Percentiles rank a stretch among this genome's conserved stretches.
phyloP scores from a whole-genome alignment of 805 yeast species.

The Ogataea paradorogensis region DNA sequence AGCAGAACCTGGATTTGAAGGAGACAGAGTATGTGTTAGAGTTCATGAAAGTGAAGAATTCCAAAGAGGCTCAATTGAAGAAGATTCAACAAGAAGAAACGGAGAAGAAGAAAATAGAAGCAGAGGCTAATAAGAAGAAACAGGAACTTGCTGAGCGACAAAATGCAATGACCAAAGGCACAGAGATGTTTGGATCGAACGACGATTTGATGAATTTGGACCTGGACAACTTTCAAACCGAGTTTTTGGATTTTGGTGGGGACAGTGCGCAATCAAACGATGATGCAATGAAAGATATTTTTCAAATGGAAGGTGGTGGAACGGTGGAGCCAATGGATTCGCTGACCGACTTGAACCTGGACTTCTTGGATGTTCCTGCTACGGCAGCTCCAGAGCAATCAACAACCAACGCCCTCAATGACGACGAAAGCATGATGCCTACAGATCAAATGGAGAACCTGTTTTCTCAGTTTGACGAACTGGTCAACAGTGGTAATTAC shows the following conservation, averaged over 20 bases:
- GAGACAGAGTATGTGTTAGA: constrained; percentile 29
- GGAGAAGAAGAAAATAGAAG: constrained; percentile 24
- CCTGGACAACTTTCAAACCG: constrained; percentile 25
- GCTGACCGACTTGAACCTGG: constrained; percentile 27
- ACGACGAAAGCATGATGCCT: constrained; percentile 23
- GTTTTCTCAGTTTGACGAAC: constrained; percentile 32
- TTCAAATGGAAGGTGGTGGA: constrained; percentile 4
- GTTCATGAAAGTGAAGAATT: constrained; percentile 26
- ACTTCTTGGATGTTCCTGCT: constrained; percentile 22
- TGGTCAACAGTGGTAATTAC: constrained; percentile 23
- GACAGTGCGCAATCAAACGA: constrained; percentile 4
- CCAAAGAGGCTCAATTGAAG: constrained; percentile 23
- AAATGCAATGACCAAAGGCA: constrained; percentile 2
- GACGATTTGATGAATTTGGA: constrained; percentile 30
- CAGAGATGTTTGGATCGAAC: constrained; percentile 11
- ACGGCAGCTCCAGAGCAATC: constrained; percentile 5
- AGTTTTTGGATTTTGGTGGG: constrained; percentile 20
- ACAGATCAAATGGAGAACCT: constrained; percentile 33
- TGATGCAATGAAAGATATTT: constrained; percentile 10
- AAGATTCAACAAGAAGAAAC: constrained; percentile 20
- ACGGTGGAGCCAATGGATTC: constrained; percentile 14
- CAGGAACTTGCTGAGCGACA: constrained; percentile 15
- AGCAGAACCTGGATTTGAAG: constrained; percentile 26
- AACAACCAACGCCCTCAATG: constrained; percentile 1
- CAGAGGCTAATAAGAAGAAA: constrained; percentile 15